Conservation (phyloP, 1,139 yeast genomes). For the Pichia sp. region DNA sequence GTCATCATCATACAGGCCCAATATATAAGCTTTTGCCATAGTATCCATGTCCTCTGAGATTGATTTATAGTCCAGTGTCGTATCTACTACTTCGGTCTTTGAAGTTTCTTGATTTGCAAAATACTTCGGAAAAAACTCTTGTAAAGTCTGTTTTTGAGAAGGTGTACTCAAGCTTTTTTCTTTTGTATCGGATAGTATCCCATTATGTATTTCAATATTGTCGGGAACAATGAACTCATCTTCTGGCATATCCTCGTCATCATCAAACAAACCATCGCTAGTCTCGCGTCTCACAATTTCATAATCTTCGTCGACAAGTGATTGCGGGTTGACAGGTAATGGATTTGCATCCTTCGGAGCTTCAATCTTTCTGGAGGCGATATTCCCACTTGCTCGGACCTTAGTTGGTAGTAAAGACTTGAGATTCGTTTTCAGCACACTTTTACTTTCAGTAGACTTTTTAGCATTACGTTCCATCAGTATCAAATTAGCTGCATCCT, state of each 20-base stretch:
- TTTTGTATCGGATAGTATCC: slow-evolving; percentile 11
- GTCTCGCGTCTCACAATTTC: slow-evolving; percentile 24
- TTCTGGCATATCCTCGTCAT: slow-evolving; percentile 17
- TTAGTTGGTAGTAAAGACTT: slow-evolving; percentile 15
- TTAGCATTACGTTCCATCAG: not conserved
- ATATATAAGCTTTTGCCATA: slow-evolving; percentile 58
- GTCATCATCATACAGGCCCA: slow-evolving; percentile 60
- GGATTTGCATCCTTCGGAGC: slow-evolving; percentile 24
- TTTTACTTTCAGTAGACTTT: not conserved
- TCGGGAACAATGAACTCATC: slow-evolving; percentile 11
- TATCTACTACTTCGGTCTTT: slow-evolving; percentile 25
- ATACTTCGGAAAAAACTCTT: slow-evolving; percentile 15
- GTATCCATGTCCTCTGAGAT: slow-evolving; percentile 46
- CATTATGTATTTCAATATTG: slow-evolving; percentile 4
- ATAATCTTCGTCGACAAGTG: slow-evolving; percentile 21
- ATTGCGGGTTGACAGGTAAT: slow-evolving; percentile 13
- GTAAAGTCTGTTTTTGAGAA: not conserved
- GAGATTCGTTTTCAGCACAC: slow-evolving; percentile 11
- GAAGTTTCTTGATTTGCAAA: not conserved
- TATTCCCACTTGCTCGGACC: not conserved
- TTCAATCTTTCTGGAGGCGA: slow-evolving; percentile 6
- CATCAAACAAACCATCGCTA: slow-evolving; percentile 22
- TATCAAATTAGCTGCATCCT: not conserved
- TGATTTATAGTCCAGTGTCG: slow-evolving; percentile 39
- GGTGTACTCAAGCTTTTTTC: not conserved